These are phyloP conservation scores for Pinus albicaulis DNA, from an alignment of 75 land plant species.

Conservation along the genomic window DNA sequence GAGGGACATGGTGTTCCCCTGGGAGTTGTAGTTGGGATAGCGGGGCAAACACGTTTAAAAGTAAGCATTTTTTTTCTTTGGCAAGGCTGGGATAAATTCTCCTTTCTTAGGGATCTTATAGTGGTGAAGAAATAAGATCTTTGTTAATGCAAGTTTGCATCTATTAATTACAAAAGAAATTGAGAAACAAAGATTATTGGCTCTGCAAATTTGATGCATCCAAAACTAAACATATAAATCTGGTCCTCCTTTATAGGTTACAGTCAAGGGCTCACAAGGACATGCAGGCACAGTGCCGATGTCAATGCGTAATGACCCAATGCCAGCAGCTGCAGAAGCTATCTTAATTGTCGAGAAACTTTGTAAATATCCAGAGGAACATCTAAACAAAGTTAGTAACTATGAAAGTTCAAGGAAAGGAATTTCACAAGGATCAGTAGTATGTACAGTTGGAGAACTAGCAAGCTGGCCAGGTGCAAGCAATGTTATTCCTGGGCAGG, in stretches of 20 bases:
- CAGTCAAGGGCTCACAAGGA: slow-evolving; percentile 86
- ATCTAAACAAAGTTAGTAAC: slow-evolving; percentile 31
- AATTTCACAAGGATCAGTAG: slow-evolving; percentile 66
- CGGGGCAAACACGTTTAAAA: slow-evolving; percentile 90
- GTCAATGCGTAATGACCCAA: slow-evolving; percentile 91
- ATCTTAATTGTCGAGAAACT: slow-evolving; percentile 76
- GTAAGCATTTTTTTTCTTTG: slow-evolving; percentile 21
- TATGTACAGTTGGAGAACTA: slow-evolving; percentile 98
- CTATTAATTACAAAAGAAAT: background rate
- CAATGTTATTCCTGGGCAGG: slow-evolving; percentile 99
- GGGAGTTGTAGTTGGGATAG: slow-evolving; percentile 89
- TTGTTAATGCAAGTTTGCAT: background rate
- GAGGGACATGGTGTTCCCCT: slow-evolving; percentile 78
- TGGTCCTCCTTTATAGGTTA: slow-evolving; percentile 56
- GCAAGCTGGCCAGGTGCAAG: slow-evolving; percentile 97
- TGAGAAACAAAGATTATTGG: background rate
- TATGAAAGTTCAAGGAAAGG: slow-evolving; percentile 18
- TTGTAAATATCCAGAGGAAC: slow-evolving; percentile 71
- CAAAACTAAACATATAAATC: background rate
- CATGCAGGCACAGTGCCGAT: slow-evolving; percentile 99
- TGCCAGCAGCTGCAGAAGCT: slow-evolving; percentile 92
- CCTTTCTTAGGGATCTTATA: background rate
- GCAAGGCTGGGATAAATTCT: background rate
- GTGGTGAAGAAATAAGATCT: background rate
- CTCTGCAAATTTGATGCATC: background rate